Conservation (phyloP, 805 yeast species). For the Candida easanensis region DNA sequence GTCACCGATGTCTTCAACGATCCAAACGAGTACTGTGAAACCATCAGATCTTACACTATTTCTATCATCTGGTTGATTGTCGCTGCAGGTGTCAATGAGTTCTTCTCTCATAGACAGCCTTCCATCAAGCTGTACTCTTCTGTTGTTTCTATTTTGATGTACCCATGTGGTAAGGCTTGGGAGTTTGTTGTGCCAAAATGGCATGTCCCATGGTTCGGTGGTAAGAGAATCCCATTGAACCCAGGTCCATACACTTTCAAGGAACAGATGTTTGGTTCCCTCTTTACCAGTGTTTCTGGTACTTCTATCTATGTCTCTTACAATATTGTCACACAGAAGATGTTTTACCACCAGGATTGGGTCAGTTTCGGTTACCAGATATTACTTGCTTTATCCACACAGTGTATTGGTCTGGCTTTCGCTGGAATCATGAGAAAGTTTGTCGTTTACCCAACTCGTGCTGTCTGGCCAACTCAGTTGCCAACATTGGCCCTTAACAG, state of each 20-base stretch:
- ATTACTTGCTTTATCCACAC: conserved; percentile 50
- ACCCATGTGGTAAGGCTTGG: conserved; percentile 43
- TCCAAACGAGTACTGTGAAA: conserved; percentile 45
- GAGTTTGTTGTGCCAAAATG: conserved; percentile 44
- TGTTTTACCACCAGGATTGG: conserved; percentile 30
- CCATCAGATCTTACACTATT: conserved; percentile 39
- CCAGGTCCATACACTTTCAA: conserved; percentile 66
- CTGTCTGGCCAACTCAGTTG: conserved; percentile 52
- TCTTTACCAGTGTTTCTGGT: conserved; percentile 33
- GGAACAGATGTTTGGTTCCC: conserved; percentile 64
- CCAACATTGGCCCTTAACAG: conserved; percentile 49
- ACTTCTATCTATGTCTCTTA: conserved; percentile 34
- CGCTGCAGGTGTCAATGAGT: conserved; percentile 54
- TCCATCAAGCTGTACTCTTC: conserved; percentile 40
- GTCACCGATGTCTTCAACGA: conserved; percentile 54
- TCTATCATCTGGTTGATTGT: conserved; percentile 46
- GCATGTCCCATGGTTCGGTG: conserved; percentile 39
- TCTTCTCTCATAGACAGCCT: conserved; percentile 55
- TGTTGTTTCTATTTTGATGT: conserved; percentile 44
- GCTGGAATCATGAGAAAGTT: conserved; percentile 63
- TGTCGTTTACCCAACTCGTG: conserved; percentile 47
- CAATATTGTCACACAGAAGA: conserved; percentile 36
- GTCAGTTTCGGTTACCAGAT: conserved; percentile 50
- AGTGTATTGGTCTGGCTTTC: conserved; percentile 63
- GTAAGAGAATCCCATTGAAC: conserved; percentile 39